Conservation (phyloP, 495 filamentous ascomycete genomes). For the Penicillium odoratum region DNA sequence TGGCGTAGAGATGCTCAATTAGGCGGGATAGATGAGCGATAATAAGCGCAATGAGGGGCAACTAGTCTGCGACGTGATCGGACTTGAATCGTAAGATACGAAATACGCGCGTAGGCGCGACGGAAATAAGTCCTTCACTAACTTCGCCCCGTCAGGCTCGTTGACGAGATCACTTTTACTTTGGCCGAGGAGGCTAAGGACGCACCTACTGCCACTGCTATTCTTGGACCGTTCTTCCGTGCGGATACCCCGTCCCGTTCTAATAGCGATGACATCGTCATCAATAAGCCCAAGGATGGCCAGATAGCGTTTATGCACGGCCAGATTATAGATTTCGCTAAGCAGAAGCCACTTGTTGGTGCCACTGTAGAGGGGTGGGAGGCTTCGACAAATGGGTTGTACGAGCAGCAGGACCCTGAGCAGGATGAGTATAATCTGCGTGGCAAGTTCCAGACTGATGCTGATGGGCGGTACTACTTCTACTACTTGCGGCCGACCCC, state of each 20-base stretch:
- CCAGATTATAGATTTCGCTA: conserved; percentile 55
- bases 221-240: conserved; percentile 79
- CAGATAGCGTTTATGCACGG: conserved; percentile 65
- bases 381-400: conserved; percentile 74
- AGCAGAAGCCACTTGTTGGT: conserved; percentile 58
- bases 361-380: conserved; percentile 78
- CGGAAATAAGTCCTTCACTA: too few relatives aligned
- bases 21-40: conserved; percentile 67
- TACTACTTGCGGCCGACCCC: conserved; percentile 67
- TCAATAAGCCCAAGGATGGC: conserved; percentile 49
- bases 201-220: conserved; percentile 65
- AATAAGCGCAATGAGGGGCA: conserved; percentile 73
- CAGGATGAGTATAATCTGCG: conserved; percentile 75
- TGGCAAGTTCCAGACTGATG: conserved; percentile 67
- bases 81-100: conserved; percentile 65
- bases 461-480: conserved; percentile 63
- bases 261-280: conserved; percentile 68
- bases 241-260: conserved; percentile 61
- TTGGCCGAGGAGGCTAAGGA: conserved; percentile 51
- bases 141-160: conserved; percentile 44
- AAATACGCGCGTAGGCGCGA: too few relatives aligned
- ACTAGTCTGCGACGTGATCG: conserved; percentile 69
- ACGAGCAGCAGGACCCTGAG: conserved; percentile 73
- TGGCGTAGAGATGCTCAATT: conserved; percentile 61
- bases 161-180: conserved; percentile 76